Base-by-base conservation (phyloP, 352 stramenopile genomes). In the Globisporangium irregulare region DNA sequence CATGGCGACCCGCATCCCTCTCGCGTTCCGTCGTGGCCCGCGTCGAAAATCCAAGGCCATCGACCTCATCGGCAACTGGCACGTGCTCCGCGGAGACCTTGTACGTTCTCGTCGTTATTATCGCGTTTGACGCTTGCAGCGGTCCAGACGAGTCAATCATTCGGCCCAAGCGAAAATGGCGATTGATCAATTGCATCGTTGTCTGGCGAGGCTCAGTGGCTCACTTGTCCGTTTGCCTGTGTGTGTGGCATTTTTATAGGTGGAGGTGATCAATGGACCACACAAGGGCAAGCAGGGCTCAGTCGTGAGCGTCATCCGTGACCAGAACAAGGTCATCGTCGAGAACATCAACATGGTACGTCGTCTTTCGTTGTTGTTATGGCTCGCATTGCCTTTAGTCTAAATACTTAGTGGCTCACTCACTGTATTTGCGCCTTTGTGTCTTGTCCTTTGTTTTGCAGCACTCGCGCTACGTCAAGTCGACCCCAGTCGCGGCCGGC, bases 281-380 rank as follows among this genome's bases (percentile, higher is more conserved):
- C 84, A 95, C 77, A 91, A 90, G 74, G 87, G 87, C 65, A 95
- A 90, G 64, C 87, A 95, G 69, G 87, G 87, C 25, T 68, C 87
- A 20, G 77, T 95, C 48, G 72, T 87, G 59, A 85, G 78, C 67
- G 87, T 95, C 59, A 86, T 91, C 56, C 85, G 87, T 55, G 84
- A 91, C 27, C 70, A 82, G 68, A 95, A 95, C 78, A 81, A 76
- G 67, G 71, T 95, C 34, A 87, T 95, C 50, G 79, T 95, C 22
- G 85, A 95, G 76, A 92, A 93, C 78, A 80, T 93, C 77, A 95
- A 95, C 76, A 92, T 95, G 87, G 86, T 94, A 62, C 66, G 75
- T 57, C 66, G 75, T 56, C 3, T 46, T n/a, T 15, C 14, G 27
- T 18, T 18, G 34, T 15, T 32, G 2, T 24, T 36, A 12, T n/a